phyloP scores from a whole-genome alignment of 78 protist genomes.

The Acrasis kona region DNA sequence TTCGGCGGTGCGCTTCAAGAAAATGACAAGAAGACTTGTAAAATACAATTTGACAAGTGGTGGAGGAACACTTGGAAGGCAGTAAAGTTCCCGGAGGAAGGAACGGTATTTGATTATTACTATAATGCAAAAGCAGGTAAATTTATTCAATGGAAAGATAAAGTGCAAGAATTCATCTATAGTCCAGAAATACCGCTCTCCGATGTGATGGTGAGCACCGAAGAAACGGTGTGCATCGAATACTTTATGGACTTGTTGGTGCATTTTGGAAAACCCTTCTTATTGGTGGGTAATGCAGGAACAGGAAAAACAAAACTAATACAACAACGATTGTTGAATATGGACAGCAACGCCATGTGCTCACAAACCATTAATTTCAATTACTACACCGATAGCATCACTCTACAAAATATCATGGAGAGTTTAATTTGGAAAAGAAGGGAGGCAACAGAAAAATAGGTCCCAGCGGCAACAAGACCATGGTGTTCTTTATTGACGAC shows the following conservation, averaged over 20 bases:
- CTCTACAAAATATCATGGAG: slow-evolving; percentile 53
- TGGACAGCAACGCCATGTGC: slow-evolving; percentile 17
- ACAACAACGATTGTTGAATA: neutral
- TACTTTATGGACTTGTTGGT: slow-evolving; percentile 19
- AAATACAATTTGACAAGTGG: slow-evolving; percentile 46
- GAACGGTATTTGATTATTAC: slow-evolving; percentile 57
- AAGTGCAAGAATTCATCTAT: slow-evolving; percentile 17
- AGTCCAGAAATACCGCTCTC: slow-evolving; percentile 17
- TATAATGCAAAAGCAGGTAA: slow-evolving; percentile 14
- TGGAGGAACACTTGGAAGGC: slow-evolving; percentile 30
- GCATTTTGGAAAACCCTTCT: slow-evolving; percentile 15
- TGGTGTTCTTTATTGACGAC: slow-evolving; percentile 66
- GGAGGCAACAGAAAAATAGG: slow-evolving; percentile 60
- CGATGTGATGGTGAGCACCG: slow-evolving; percentile 26
- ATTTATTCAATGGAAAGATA: slow-evolving; percentile 35
- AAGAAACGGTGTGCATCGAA: slow-evolving; percentile 25
- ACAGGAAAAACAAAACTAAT: slow-evolving; percentile 67
- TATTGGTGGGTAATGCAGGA: slow-evolving; percentile 76
- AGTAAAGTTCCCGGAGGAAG: slow-evolving; percentile 6
- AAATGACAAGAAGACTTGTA: slow-evolving; percentile 41
- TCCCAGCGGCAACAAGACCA: slow-evolving; percentile 58
- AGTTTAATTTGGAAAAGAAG: slow-evolving; percentile 57
- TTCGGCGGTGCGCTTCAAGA: slow-evolving; percentile 47
- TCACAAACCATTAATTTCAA: slow-evolving; percentile 45
- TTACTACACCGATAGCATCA: slow-evolving; percentile 46